Conservation (phyloP, 352 stramenopile species). For the Globisporangium radiosum region DNA sequence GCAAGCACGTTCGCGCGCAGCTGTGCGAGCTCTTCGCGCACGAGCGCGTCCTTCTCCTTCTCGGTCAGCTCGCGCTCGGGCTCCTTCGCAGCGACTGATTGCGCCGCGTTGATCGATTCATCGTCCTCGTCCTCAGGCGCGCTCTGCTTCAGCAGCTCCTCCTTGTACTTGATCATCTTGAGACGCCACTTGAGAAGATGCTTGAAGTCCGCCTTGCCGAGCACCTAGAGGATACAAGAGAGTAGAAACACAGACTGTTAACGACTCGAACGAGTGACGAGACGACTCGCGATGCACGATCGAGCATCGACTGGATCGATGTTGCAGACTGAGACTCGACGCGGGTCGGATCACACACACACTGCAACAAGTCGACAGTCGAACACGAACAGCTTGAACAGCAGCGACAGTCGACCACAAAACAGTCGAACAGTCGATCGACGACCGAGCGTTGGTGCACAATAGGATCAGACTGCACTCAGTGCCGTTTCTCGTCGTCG, state of each 20-base stretch:
- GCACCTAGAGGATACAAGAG: conserved; percentile 50
- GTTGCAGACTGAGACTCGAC: background rate
- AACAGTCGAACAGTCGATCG: conserved; percentile 2
- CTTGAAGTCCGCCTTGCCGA: conserved; percentile 98
- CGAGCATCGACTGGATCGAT: background rate
- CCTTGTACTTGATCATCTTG: conserved; percentile 89
- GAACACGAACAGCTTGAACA: too few relatives aligned
- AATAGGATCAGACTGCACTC: conserved; percentile 74
- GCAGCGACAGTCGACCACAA: background rate
- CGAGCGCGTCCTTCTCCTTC: conserved; percentile 74
- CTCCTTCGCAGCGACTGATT: conserved; percentile 12
- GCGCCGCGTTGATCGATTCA: conserved; percentile 16
- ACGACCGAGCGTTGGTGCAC: background rate
- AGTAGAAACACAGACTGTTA: background rate
- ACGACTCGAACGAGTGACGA: background rate
- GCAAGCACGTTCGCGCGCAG: conserved; percentile 63
- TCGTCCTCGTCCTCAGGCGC: conserved; percentile 23
- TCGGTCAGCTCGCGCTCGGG: conserved; percentile 60
- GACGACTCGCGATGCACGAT: background rate
- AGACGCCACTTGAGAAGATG: conserved; percentile 95
- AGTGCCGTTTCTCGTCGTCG: conserved; percentile 51
- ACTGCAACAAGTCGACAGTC: too few relatives aligned
- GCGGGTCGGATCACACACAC: too few relatives aligned
- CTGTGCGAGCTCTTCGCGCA: conserved; percentile 81
- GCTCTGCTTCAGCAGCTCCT: conserved; percentile 68